phyloP scores from a whole-genome alignment of 1,284 basidiomycete species.

The Heterobasidion occidentale region DNA sequence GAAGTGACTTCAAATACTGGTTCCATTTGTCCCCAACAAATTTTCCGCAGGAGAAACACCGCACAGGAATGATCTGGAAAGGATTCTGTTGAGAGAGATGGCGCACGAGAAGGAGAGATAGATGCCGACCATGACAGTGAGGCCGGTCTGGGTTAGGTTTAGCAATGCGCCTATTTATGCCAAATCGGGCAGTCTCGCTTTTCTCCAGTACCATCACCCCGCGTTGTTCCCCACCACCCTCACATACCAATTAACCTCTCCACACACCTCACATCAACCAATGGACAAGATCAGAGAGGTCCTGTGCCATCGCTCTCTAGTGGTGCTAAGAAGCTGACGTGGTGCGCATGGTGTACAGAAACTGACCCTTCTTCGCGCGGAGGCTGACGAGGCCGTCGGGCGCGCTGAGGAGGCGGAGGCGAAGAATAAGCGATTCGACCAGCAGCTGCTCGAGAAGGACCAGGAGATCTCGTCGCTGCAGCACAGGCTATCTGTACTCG shows the following conservation, averaged over 20 bases:
- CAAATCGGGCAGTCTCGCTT: no score
- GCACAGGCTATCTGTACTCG: constrained; percentile 68
- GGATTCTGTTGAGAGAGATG: not conserved
- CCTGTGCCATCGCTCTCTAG: not conserved
- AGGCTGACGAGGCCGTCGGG: constrained; percentile 69
- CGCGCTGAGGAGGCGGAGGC: constrained; percentile 75
- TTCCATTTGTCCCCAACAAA: constrained; percentile 93
- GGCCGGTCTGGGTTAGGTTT: no score
- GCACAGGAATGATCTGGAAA: constrained; percentile 73
- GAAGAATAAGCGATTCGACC: constrained; percentile 74
- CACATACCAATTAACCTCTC: not conserved
- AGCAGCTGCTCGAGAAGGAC: constrained; percentile 71
- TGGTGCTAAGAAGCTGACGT: not conserved
- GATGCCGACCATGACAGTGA: not conserved
- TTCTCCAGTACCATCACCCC: not conserved
- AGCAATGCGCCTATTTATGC: no score
- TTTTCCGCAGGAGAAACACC: constrained; percentile 90
- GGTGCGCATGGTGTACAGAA: constrained; percentile 30
- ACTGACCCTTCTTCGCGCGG: constrained; percentile 60
- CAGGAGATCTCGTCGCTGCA: constrained; percentile 82
- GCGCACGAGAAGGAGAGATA: not conserved
- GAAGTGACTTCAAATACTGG: constrained; percentile 75
- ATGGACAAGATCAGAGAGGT: not conserved
- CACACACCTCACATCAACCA: not conserved
- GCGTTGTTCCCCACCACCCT: not conserved